Evolutionary conservation across 176 grass and related monocot genomes (phyloP).

Genomic region (Ananas comosus): DNA sequence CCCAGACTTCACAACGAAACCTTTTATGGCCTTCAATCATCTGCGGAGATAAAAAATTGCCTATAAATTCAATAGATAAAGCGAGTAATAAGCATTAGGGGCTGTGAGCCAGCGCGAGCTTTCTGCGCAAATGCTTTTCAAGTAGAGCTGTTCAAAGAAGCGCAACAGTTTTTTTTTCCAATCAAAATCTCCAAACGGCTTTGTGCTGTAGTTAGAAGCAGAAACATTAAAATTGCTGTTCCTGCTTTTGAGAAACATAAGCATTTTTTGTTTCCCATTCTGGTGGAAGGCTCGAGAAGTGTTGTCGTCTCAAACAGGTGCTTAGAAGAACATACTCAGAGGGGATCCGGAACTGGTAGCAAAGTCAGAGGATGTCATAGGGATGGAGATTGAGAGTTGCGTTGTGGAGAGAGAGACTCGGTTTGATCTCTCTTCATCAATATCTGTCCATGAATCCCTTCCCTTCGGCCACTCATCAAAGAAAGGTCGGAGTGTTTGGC

Average conservation of each 20-base stretch:
- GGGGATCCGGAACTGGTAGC: constrained; percentile 56
- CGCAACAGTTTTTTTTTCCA: no score
- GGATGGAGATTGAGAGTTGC: constrained; percentile 83
- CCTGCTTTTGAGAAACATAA: no score
- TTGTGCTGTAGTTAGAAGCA: no score
- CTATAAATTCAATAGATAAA: not conserved
- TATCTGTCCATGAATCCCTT: constrained; percentile 55
- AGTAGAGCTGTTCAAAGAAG: no score
- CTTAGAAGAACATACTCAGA: constrained; percentile 21
- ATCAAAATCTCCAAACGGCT: no score
- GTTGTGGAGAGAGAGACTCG: constrained; percentile 52
- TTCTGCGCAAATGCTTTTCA: no score
- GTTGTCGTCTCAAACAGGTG: no score
- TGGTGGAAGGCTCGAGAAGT: no score
- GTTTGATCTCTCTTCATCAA: constrained; percentile 33
- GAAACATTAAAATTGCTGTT: no score
- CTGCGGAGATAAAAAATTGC: constrained; percentile 14
- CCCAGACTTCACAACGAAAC: not conserved
- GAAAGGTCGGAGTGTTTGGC: constrained; percentile 68
- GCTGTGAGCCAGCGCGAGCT: no score
- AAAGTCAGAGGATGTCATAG: constrained; percentile 60
- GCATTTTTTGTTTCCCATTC: no score
- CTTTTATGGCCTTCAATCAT: constrained; percentile 21
- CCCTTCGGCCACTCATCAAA: constrained; percentile 81
- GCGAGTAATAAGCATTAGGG: not conserved